Percentiles rank a stretch among this genome's conserved stretches.
Conservation (phyloP, 202 grass and related monocot species). For the Setaria italica region DNA sequence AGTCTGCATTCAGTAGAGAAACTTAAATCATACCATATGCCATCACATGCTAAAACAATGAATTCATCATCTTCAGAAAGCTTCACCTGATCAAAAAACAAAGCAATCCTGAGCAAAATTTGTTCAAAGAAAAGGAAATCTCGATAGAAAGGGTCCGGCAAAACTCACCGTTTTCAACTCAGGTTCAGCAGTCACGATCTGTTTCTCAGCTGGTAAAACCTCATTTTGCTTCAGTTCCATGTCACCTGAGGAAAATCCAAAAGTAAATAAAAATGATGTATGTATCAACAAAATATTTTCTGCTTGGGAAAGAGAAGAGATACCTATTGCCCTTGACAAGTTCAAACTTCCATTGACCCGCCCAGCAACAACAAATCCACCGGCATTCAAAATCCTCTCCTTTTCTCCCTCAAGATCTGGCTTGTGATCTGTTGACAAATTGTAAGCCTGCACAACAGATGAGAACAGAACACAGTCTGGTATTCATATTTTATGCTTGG, state of each 20-base stretch:
- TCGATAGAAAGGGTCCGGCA: slow-evolving; percentile 1
- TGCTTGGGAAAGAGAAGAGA: background rate
- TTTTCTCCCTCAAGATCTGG: slow-evolving; percentile 79
- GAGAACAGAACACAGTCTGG: slow-evolving; percentile 32
- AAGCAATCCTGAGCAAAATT: slow-evolving; percentile 21
- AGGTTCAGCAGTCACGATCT: slow-evolving; percentile 82
- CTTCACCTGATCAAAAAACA: slow-evolving; percentile 61
- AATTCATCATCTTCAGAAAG: slow-evolving; percentile 94
- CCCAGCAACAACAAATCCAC: slow-evolving; percentile 83
- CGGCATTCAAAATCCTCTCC: slow-evolving; percentile 84
- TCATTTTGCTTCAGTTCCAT: slow-evolving; percentile 93
- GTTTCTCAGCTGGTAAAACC: slow-evolving; percentile 75
- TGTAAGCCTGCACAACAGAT: slow-evolving; percentile 56
- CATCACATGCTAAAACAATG: slow-evolving; percentile 88
- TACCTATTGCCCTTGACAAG: slow-evolving; percentile 91
- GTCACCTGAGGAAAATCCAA: slow-evolving; percentile 63
- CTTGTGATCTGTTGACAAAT: slow-evolving; percentile 97
- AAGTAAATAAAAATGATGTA: slow-evolving; percentile 10
- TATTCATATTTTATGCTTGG: slow-evolving; percentile 33
- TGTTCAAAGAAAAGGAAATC: slow-evolving; percentile 33
- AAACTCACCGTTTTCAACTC: slow-evolving; percentile 77
- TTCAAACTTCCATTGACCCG: slow-evolving; percentile 94
- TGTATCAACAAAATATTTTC: background rate
- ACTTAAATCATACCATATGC: slow-evolving; percentile 70
- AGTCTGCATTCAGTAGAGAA: background rate